phyloP scores from a whole-genome alignment of 148 eudicot species.

The Rhododendron ovatum region DNA sequence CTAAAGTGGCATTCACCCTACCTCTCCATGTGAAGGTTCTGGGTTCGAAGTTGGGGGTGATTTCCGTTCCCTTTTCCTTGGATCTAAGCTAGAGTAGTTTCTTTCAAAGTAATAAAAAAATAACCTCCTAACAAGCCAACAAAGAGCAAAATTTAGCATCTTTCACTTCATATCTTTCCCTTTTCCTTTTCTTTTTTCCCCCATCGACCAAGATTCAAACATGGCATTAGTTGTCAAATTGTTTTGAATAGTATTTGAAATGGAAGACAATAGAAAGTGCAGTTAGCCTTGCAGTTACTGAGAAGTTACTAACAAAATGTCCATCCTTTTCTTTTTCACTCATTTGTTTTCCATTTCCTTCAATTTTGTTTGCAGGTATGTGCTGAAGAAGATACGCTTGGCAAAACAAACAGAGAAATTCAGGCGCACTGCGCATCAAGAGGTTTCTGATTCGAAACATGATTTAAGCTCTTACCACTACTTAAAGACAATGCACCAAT shows the following conservation, averaged over 20 bases:
- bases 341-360: not conserved
- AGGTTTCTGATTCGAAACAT: constrained; percentile 38
- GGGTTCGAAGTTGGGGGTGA: not conserved
- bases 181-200: not conserved
- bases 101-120: too few species aligned
- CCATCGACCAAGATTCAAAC: not conserved
- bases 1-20: not conserved
- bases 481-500: not conserved
- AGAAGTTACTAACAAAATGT: not conserved
- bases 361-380: constrained; percentile 47
- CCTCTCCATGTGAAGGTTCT: not conserved
- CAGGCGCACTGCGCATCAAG: constrained; percentile 65
- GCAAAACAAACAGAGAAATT: constrained; percentile 80
- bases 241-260: not conserved
- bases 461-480: not conserved
- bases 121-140: too few species aligned
- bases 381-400: constrained; percentile 81
- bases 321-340: not conserved
- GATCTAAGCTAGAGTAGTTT: not conserved
- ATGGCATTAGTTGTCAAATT: not conserved
- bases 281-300: not conserved
- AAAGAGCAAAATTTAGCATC: not conserved
- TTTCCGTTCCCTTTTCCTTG: not conserved
- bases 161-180: not conserved
- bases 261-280: not conserved